Evolutionary conservation across 352 stramenopile species (phyloP), one percentile per base, ranked within the genome.

Genomic region (Halophytophthora batemanensis): DNA sequence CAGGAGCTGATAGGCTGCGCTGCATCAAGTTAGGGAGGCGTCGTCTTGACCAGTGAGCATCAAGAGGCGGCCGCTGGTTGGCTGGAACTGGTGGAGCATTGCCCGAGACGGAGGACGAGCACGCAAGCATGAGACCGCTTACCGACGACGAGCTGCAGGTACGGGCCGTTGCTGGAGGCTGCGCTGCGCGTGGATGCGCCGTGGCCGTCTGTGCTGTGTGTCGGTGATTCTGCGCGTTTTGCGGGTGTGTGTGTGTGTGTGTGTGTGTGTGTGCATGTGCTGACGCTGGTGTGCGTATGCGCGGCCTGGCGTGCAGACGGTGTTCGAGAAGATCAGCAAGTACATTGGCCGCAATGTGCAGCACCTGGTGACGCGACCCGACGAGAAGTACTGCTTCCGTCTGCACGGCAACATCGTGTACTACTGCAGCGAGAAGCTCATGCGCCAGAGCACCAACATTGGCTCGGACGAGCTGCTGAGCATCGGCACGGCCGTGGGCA

Each of bases 301-400:
- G n/a, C n/a, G n/a, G n/a, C n/a, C n/a, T n/a, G n/a, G n/a, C n/a
- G 67, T 70, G 56, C 61, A 77, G 71, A 96, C 86, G 12, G 77
- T 99, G 31, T 99, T 99, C 71, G 90, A 98, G 61, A 99, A 99
- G 82, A 85, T 99, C 51, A 97, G 93, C 57, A 98, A 99, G 81
- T 99, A 98, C 67, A 98, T 99, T 64, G 96, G 96, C 23, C 82
- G 90, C 63, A 98, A 98, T 75, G 86, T 99, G 23, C 87, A 98
- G 71, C 90, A 97, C 61, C 78, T 99, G 22, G 95, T 99, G 59
- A 98, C 98, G 67, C 82, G 95, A 38, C 95, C 78, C 17, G 96
- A 99, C 48, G 96, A 98, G 56, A 90, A 95, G 55, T 97, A 98
- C 77, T 99, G 96, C 69, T 99, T 99, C 68, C 91, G 97, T 55